phyloP scores from a whole-genome alignment of 2,329 filamentous ascomycete genomes.

The Aschersonia sp. region DNA sequence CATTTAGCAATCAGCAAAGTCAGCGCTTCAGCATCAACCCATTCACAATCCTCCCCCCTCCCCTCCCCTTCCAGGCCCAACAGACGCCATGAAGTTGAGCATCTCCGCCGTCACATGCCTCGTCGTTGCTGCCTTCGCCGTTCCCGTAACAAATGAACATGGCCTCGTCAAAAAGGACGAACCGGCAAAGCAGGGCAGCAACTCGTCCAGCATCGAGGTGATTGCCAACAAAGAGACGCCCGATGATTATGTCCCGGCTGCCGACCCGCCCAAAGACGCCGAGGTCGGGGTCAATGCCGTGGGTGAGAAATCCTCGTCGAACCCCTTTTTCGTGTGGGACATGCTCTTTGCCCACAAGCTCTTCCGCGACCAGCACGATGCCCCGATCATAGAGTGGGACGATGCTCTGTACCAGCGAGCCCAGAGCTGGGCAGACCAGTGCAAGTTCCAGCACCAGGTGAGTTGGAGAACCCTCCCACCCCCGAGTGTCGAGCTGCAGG shows the following conservation, averaged over 20 bases:
- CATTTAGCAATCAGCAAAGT: no score
- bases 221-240: not conserved
- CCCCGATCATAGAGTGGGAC: slow-evolving; percentile 47
- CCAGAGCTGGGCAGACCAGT: slow-evolving; percentile 41
- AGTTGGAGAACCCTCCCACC: not conserved
- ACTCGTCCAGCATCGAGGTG: not conserved
- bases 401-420: slow-evolving; percentile 45
- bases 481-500: not conserved
- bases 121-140: not conserved
- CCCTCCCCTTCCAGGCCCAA: not conserved
- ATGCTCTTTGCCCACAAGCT: slow-evolving; percentile 59
- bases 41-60: not conserved
- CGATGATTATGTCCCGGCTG: not conserved
- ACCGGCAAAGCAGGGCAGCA: no score
- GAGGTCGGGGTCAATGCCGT: not conserved
- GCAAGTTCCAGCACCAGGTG: slow-evolving; percentile 47
- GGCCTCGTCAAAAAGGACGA: not conserved
- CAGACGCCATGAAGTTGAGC: not conserved
- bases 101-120: not conserved
- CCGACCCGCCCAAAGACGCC: not conserved
- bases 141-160: not conserved
- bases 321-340: slow-evolving; percentile 1
- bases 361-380: slow-evolving; percentile 67
- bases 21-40: no score
- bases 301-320: not conserved